Percentiles rank a stretch among this genome's conserved stretches.
These are phyloP conservation scores for Kwoniella sp. DNA, from an alignment of 768 basidiomycete genomes.

Conservation along the genomic window DNA sequence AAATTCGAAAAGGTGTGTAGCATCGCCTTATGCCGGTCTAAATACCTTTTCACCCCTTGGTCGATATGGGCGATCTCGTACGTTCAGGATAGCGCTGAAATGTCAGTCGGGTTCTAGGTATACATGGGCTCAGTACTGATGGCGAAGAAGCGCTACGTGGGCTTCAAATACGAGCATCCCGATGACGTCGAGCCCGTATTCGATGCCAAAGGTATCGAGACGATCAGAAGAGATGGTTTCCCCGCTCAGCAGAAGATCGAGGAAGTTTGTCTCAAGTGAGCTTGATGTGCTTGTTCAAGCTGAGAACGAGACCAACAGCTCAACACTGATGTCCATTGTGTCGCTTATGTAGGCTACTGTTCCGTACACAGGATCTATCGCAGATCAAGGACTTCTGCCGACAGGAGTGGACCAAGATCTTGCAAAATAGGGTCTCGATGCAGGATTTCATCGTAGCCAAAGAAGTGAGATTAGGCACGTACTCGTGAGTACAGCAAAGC, in stretches of 20 bases:
- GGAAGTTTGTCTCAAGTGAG: slow-evolving; percentile 83
- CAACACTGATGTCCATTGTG: slow-evolving; percentile 2
- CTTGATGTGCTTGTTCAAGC: slow-evolving; percentile 6
- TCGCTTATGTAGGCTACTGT: slow-evolving; percentile 68
- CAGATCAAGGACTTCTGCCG: slow-evolving; percentile 85
- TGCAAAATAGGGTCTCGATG: slow-evolving; percentile 77
- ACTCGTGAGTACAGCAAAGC: slow-evolving; percentile 66
- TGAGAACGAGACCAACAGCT: too few species aligned
- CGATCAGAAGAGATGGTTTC: slow-evolving; percentile 88
- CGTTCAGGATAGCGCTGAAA: not conserved
- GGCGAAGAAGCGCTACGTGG: slow-evolving; percentile 98
- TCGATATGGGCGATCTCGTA: not conserved
- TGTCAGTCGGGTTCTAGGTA: slow-evolving; percentile 62
- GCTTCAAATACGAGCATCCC: slow-evolving; percentile 86
- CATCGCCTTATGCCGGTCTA: too few species aligned
- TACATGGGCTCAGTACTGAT: slow-evolving; percentile 92
- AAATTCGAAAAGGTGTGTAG: slow-evolving; percentile 89
- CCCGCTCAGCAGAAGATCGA: slow-evolving; percentile 90
- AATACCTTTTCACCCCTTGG: not conserved
- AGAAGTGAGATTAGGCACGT: slow-evolving; percentile 89
- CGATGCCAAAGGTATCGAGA: slow-evolving; percentile 98
- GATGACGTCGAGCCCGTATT: slow-evolving; percentile 78
- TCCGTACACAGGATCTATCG: slow-evolving; percentile 85
- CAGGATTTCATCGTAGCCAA: slow-evolving; percentile 95
- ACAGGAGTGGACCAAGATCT: slow-evolving; percentile 77